Evolutionary conservation across 495 filamentous ascomycete species (phyloP), one percentile per base, ranked within the genome.

Genomic region (Amorphotheca resinae): DNA sequence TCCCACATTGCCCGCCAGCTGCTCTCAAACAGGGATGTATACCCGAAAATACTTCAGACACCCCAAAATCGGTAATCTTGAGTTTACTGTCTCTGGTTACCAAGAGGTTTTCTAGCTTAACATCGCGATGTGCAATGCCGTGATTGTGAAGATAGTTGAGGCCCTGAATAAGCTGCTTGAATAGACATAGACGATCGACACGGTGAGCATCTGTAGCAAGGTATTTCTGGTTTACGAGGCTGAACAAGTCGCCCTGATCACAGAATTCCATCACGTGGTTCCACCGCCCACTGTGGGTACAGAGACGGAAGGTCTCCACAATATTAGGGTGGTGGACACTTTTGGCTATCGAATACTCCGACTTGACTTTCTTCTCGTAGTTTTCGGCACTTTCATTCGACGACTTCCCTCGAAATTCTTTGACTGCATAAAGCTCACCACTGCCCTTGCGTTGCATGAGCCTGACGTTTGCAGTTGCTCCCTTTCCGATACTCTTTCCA

Each of bases 191-290:
- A 12, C 79, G 75, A 51, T 87, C 83, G 50, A 72, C 74, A 9
- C 76, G 63, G 33, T 74, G 71, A 42, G 82, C 76, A 1, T 73
- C 66, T 2, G 62, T 59, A 23, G 59, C 67, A 38, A 87, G 71
- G 51, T 79, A 77, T 34, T 69, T 66, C 47, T 74, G 73, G 41
- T 71, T 66, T 20, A 86, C 75, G n/a, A 86, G 56, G 38, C 64
- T 64, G 55, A 74, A 82, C 8, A 89, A 64, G 53, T 89, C 84
- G 16, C 83, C 83, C 37, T 78, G 69, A 5, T 67, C 62, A 63
- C 84, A 89, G 49, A 78, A 87, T 56, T 89, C 83, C 84, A 89
- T 89, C 41, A 87, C 83, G 55, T 87, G 80, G 55, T 80, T 82
- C 79, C 79, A 87, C 23, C 74, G 70, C 22, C 67, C 66, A 50